Evolutionary conservation across 805 yeast species (phyloP).

Genomic region (Kuraishia cidri): DNA sequence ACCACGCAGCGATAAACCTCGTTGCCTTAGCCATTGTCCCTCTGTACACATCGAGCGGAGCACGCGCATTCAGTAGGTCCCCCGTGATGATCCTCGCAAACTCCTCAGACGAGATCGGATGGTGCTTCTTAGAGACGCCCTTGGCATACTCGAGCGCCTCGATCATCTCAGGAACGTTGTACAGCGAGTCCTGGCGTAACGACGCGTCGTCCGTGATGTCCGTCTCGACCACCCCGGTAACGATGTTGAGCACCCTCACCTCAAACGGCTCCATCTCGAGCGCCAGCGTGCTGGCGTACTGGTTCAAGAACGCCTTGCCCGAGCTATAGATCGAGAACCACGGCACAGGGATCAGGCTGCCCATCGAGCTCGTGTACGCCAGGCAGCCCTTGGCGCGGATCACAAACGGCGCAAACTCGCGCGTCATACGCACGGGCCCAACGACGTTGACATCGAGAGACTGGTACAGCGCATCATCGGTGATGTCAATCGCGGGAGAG

Average conservation of each 20-base stretch:
- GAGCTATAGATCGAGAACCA: constrained; percentile 24
- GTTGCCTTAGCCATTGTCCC: too few relatives aligned
- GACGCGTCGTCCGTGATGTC: constrained; percentile 47
- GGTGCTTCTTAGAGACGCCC: constrained; percentile 47
- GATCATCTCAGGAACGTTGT: constrained; percentile 38
- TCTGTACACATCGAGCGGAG: constrained; percentile 44
- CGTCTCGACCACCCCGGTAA: constrained; percentile 30
- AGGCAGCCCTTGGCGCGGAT: constrained; percentile 24
- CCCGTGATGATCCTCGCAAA: constrained; percentile 47
- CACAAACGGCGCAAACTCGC: constrained; percentile 20
- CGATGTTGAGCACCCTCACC: constrained; percentile 26
- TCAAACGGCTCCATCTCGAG: constrained; percentile 27
- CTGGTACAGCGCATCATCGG: not conserved
- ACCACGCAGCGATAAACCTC: too few relatives aligned
- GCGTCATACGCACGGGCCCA: constrained; percentile 27
- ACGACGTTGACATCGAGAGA: constrained; percentile 24
- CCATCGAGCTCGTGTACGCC: constrained; percentile 27
- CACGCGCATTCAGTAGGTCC: constrained; percentile 30
- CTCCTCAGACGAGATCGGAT: constrained; percentile 49
- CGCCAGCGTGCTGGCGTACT: constrained; percentile 22
- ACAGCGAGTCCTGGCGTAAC: constrained; percentile 45
- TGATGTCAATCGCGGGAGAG: not conserved
- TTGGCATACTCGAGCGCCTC: constrained; percentile 41
- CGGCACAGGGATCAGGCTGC: constrained; percentile 21
- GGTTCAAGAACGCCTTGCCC: constrained; percentile 29